Conservation (phyloP, 139 green algal genomes). For the Chlamydomonas applanata region DNA sequence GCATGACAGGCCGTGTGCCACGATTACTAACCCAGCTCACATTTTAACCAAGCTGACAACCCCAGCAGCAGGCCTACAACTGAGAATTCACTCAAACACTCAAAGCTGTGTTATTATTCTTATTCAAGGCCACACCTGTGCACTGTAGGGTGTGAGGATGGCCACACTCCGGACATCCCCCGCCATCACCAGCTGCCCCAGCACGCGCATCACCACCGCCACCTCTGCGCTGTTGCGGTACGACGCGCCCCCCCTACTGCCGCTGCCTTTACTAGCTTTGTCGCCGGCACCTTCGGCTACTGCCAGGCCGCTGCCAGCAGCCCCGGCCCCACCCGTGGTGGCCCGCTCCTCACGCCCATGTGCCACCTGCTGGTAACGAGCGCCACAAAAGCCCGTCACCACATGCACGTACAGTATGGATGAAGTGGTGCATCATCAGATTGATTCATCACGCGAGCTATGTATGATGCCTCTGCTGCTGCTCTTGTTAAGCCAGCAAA, state of each 20-base stretch:
- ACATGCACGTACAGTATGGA: no score
- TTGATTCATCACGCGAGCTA: no score
- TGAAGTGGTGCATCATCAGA: no score
- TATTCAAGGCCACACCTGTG: conserved; percentile 46
- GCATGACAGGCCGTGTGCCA: no score
- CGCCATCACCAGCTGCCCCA: conserved; percentile 1
- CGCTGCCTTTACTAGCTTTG: neutral
- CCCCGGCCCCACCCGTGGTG: neutral
- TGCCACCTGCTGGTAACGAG: neutral
- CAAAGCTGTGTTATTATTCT: no score
- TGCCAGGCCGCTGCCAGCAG: neutral
- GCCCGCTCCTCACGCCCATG: conserved; percentile 2
- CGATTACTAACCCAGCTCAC: no score
- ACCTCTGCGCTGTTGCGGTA: neutral
- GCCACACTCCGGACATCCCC: conserved; percentile 53
- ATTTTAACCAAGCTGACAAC: no score
- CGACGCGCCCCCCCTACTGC: neutral
- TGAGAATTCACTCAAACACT: no score
- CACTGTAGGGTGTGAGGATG: conserved; percentile 82
- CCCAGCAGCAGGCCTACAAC: no score
- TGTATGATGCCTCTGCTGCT: no score
- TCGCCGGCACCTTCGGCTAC: neutral
- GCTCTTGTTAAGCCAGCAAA: no score
- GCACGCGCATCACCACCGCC: neutral
- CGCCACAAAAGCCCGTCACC: no score